Conservation (phyloP, 2,329 filamentous ascomycete species). For the Aspergillus hiratsukae region DNA sequence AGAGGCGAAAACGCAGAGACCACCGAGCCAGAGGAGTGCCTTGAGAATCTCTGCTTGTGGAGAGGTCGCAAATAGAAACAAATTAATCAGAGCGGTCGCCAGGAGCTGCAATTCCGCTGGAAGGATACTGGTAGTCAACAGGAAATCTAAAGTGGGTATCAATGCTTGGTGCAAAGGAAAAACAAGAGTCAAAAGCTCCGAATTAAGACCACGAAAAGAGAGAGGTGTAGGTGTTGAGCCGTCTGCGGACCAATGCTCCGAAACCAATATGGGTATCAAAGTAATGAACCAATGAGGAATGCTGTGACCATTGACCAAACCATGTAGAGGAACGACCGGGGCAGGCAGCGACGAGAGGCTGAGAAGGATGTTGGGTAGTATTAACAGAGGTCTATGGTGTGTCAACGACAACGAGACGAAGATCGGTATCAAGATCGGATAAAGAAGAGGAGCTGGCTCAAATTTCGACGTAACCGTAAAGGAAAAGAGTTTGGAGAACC, state of each 20-base stretch:
- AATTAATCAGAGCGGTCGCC: conserved; percentile 74
- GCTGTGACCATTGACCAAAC: conserved; percentile 55
- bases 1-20: conserved; percentile 66
- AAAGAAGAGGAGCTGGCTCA: conserved; percentile 86
- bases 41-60: conserved; percentile 84
- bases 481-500: conserved; percentile 35
- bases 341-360: conserved; percentile 72
- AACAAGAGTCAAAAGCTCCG: conserved; percentile 60
- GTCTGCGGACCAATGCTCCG: conserved; percentile 38
- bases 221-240: conserved; percentile 31
- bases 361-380: conserved; percentile 79
- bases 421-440: conserved; percentile 72
- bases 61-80: conserved; percentile 71
- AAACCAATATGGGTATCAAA: conserved; percentile 60
- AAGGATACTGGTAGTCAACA: conserved; percentile 85
- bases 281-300: conserved; percentile 75
- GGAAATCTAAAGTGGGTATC: conserved; percentile 66
- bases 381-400: conserved; percentile 53
- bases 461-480: conserved; percentile 70
- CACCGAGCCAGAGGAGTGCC: conserved; percentile 78
- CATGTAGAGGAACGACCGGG: conserved; percentile 63
- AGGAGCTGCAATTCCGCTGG: conserved; percentile 83
- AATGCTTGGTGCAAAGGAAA: conserved; percentile 82
- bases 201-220: conserved; percentile 39
- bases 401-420: conserved; percentile 72